Base-by-base conservation (phyloP, 2,329 filamentous ascomycete species). In the Colletotrichum sp. region DNA sequence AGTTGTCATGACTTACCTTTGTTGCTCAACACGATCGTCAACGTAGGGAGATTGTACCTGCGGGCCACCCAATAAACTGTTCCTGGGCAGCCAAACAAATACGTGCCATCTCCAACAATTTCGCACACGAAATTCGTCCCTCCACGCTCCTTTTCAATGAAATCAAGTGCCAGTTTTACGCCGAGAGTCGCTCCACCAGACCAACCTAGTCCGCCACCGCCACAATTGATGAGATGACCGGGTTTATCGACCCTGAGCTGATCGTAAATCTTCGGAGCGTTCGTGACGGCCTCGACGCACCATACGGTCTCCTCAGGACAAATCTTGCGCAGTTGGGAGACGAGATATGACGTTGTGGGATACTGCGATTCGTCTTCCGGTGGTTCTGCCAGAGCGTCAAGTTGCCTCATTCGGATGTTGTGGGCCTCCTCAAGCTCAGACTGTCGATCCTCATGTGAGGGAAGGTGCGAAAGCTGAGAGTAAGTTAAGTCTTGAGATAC, bases 161-260 rank as follows among this genome's bases (percentile, higher is more conserved):
- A 79, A 39, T 85, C 84, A 1, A 82, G 91, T 0, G 94, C 95
- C 9, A 96, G 89, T 82, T 96, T 96, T 81, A 96, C 93, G 3
- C 95, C 95, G 5, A 96, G 83, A 0, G 93, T 93, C 68, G 87
- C 95, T 16, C 95, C 95, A 16, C 94, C 95, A 13, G 92, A 94
- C 95, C 95, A 96, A 3, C 95, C 95, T 0, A 96, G 91, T 4
- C 95, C 95, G 18, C 94, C 95, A 1, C 93, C 95, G 2, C 95
- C 95, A 81, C 94, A 96, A 82, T 96, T 96, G 80, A 96, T 92
- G 93, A 93, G 96, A 1, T 91, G 92, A 0, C 94, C 94, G 0
- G 95, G 94, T 0, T 91, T 81, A 0, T 89, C 92, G 4, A 92
- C 90, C 79, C 92, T 92, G 9, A 97, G 85, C 78, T 96, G 94